Evolutionary conservation across 2,329 filamentous ascomycete genomes (phyloP).

Genomic region (Didymella pinodella): DNA sequence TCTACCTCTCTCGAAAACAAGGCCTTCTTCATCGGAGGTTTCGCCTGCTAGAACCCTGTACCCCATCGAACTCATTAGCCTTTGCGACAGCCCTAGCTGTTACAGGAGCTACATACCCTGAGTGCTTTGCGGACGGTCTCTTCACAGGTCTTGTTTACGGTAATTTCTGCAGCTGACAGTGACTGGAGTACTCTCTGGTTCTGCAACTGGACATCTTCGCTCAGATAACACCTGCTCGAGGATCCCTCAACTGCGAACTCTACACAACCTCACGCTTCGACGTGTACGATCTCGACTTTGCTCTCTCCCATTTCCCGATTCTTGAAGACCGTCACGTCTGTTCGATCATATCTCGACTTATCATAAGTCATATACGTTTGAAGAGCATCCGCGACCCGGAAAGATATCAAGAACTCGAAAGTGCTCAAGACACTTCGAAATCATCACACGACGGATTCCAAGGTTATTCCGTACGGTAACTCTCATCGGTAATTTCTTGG

Average conservation of each 20-base stretch:
- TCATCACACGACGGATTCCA: constrained; percentile 49
- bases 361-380: constrained; percentile 24
- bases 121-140: constrained; percentile 50
- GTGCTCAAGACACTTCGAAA: constrained; percentile 34
- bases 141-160: constrained; percentile 51
- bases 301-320: constrained; percentile 26
- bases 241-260: constrained; percentile 40
- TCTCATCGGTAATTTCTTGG: constrained; percentile 51
- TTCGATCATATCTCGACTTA: constrained; percentile 27
- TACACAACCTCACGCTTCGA: constrained; percentile 37
- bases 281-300: constrained; percentile 29
- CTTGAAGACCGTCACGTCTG: constrained; percentile 23
- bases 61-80: constrained; percentile 45
- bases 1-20: constrained; percentile 51
- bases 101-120: constrained; percentile 46
- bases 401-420: constrained; percentile 32
- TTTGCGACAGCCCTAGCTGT: constrained; percentile 47
- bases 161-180: constrained; percentile 55
- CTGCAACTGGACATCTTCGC: constrained; percentile 45
- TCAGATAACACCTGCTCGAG: constrained; percentile 45
- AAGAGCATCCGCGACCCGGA: constrained; percentile 29
- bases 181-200: constrained; percentile 51
- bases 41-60: constrained; percentile 50
- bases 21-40: constrained; percentile 49
- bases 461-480: constrained; percentile 49